A percentile compares a stretch with the other conserved stretches of the same genome.
Evolutionary conservation across 805 yeast species (phyloP).

Genomic region (Saturnispora halmiae): DNA sequence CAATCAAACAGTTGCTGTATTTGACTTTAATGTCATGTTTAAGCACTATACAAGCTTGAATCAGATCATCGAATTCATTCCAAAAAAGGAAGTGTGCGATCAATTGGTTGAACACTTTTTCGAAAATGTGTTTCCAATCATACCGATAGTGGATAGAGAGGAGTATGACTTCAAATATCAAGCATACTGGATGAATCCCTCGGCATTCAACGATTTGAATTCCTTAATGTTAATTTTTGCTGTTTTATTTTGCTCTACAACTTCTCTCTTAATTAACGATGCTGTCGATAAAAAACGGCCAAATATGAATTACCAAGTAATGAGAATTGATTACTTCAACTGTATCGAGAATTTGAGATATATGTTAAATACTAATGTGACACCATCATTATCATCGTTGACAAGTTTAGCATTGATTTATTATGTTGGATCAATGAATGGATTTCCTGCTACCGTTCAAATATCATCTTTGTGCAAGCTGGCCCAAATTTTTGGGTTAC

Average conservation of each 20-base stretch:
- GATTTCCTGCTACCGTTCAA: slow-evolving; percentile 14
- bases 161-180: slow-evolving; percentile 17
- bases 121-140: slow-evolving; percentile 16
- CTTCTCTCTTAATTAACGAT: slow-evolving; percentile 11
- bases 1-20: slow-evolving; percentile 12
- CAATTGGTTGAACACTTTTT: slow-evolving; percentile 17
- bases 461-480: slow-evolving; percentile 13
- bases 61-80: slow-evolving; percentile 12
- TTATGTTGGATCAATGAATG: slow-evolving; percentile 19
- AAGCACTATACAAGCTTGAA: slow-evolving; percentile 11
- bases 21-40: slow-evolving; percentile 16
- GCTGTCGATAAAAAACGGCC: not conserved
- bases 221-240: slow-evolving; percentile 15
- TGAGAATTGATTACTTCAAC: slow-evolving; percentile 15
- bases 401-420: slow-evolving; percentile 15
- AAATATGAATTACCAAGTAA: slow-evolving; percentile 6
- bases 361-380: slow-evolving; percentile 13
- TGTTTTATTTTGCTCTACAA: slow-evolving; percentile 18
- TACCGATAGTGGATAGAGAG: slow-evolving; percentile 19
- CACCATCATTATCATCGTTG: slow-evolving; percentile 19
- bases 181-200: slow-evolving; percentile 12
- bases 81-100: slow-evolving; percentile 12
- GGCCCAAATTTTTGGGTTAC: slow-evolving; percentile 18
- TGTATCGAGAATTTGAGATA: slow-evolving; percentile 17
- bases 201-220: slow-evolving; percentile 12